phyloP scores from a whole-genome alignment of 768 basidiomycete species.

The Infundibulicybe gibba region DNA sequence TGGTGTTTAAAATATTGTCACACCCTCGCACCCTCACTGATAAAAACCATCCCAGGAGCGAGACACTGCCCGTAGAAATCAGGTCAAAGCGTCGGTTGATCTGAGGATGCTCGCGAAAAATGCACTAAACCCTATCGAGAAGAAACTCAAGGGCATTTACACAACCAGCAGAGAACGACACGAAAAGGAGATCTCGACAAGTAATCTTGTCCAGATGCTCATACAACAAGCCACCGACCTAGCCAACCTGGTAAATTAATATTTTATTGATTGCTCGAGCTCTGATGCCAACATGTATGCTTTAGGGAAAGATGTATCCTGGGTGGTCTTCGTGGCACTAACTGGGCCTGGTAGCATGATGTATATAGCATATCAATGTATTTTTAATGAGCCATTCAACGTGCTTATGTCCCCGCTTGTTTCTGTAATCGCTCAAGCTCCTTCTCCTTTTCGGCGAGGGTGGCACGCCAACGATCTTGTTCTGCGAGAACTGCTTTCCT shows the following conservation, averaged over 20 bases:
- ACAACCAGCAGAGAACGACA: constrained; percentile 46
- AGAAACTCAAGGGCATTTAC: constrained; percentile 77
- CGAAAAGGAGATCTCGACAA: constrained; percentile 65
- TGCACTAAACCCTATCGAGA: constrained; percentile 77
- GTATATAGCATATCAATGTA: too few relatives aligned
- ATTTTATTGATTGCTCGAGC: background rate
- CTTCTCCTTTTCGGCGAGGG: constrained; percentile 77
- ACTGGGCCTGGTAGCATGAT: background rate
- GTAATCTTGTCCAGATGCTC: constrained; percentile 86
- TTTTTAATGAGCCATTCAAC: too few relatives aligned
- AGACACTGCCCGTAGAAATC: constrained; percentile 35
- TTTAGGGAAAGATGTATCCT: constrained; percentile 84
- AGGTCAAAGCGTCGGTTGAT: constrained; percentile 48
- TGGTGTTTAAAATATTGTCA: constrained; percentile 28
- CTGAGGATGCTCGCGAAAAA: constrained; percentile 66
- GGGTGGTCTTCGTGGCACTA: constrained; percentile 88
- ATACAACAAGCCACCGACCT: constrained; percentile 84
- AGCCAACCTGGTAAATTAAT: constrained; percentile 60
- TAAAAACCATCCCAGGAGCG: constrained; percentile 34
- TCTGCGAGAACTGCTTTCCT: constrained; percentile 67
- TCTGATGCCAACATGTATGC: constrained; percentile 7
- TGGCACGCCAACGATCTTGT: constrained; percentile 67
- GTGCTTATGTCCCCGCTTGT: constrained; percentile 28
- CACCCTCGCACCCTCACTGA: background rate
- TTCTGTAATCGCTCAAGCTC: constrained; percentile 72